These are phyloP conservation scores for Thalia dealbata DNA, from an alignment of 176 grass and related monocot genomes.

Conservation along the genomic window DNA sequence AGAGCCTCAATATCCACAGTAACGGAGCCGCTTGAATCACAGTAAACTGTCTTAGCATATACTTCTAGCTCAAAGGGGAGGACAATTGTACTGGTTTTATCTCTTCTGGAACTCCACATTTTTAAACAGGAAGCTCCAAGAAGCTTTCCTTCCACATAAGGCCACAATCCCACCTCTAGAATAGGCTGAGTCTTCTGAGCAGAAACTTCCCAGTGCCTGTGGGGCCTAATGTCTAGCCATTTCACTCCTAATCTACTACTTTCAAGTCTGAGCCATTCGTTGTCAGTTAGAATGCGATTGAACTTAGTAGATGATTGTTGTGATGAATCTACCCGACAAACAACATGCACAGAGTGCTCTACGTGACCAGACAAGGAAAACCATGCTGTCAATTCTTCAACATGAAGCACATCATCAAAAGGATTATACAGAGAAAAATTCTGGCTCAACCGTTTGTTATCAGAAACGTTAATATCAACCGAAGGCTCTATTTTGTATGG, in stretches of 20 bases:
- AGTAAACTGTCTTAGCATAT: slow-evolving; percentile 35
- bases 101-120: slow-evolving; percentile 35
- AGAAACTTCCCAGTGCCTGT: slow-evolving; percentile 54
- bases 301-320: slow-evolving; percentile 23
- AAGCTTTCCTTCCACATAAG: slow-evolving; percentile 49
- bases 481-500: slow-evolving; percentile 63
- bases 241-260: slow-evolving; percentile 32
- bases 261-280: slow-evolving; percentile 43
- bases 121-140: slow-evolving; percentile 83
- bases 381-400: slow-evolving; percentile 72
- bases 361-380: slow-evolving; percentile 51
- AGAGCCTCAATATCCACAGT: slow-evolving; percentile 42
- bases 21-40: slow-evolving; percentile 40
- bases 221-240: slow-evolving; percentile 55
- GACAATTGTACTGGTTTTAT: slow-evolving; percentile 38
- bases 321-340: slow-evolving; percentile 42
- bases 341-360: slow-evolving; percentile 50
- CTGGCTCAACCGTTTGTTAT: slow-evolving; percentile 41
- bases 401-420: slow-evolving; percentile 55
- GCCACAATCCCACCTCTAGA: slow-evolving; percentile 51
- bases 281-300: slow-evolving; percentile 30
- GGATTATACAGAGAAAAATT: slow-evolving; percentile 82
- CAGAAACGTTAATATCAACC: slow-evolving; percentile 41
- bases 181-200: slow-evolving; percentile 39
- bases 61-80: slow-evolving; percentile 78